Evolutionary conservation across 768 basidiomycete genomes (phyloP), one percentile per base, ranked within the genome.

Genomic region (Cubamyces sp.): DNA sequence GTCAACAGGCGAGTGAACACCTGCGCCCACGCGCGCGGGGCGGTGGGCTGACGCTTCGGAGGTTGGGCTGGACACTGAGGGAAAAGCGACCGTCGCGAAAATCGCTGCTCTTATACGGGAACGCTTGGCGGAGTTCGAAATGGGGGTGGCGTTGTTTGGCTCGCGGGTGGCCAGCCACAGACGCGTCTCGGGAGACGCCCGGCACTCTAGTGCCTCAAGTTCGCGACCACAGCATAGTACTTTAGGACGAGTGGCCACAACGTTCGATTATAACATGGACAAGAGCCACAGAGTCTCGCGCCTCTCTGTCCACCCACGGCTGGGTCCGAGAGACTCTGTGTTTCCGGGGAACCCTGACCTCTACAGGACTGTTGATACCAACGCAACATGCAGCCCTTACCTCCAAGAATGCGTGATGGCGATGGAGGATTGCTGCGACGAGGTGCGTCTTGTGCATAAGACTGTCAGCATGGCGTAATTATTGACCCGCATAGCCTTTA

Each of bases 361-460:
- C n/a, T 84, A 89, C 66, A 79, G 85, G 1, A 48, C 63, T 3
- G 83, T 83, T 0, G 90, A 92, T 45, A 79, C 75, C 5, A 81
- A 87, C 62, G 82, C 85, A 0, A 79, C 82, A 59, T 92, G 89
- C 68, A 89, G 89, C 3, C 88, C 85, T 0, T 85, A 85, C 73
- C 77, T 92, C 18, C 81, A 81, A 54, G 91, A 91, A 74, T 91
- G 91, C 68, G 91, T 92, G 4, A 76, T 82, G 66, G 86, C 87
- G 0, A 85, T 92, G 82, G 88, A 91, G 67, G 88, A 91, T 66
- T 91, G 90, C 67, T 92, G 89, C 69, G 87, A 91, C 71, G 87
- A 91, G 84, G 88, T 85, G 61, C 54, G 75, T n/a, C 4, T 21
- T 1, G 3, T 26, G 25, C 12, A 21, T 14, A 21, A 5, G 14